A percentile compares a stretch with the other conserved stretches of the same genome.
Conservation (phyloP, 176 grass and related monocot genomes). For the Secale cereale region DNA sequence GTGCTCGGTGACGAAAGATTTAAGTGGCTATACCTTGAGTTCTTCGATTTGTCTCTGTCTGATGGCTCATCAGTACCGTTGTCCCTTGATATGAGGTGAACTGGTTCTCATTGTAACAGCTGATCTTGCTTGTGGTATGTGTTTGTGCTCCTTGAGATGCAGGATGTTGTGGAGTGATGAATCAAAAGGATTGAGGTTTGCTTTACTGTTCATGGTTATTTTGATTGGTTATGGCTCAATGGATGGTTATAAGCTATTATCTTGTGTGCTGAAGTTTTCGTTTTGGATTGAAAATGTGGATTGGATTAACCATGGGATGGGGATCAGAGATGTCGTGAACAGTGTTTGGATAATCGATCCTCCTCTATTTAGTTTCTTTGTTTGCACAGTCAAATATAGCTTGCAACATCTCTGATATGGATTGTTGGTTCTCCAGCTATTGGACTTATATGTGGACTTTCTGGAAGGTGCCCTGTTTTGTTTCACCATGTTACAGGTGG, state of each 20-base stretch:
- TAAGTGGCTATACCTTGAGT: background rate
- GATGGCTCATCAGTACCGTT: background rate
- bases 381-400: background rate
- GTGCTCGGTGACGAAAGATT: no score
- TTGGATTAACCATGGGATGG: background rate
- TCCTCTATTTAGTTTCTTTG: background rate
- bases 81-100: background rate
- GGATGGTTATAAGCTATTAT: background rate
- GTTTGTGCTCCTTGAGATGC: background rate
- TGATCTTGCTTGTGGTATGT: background rate
- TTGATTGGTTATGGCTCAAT: background rate
- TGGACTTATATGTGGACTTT: background rate
- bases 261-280: no score
- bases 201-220: background rate
- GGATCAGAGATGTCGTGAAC: no score
- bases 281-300: background rate
- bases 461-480: background rate
- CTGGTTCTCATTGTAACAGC: background rate
- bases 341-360: constrained; percentile 10
- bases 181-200: constrained; percentile 18
- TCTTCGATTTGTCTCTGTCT: background rate
- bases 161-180: background rate
- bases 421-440: background rate
- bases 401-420: background rate
- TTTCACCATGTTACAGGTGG: background rate